These are phyloP conservation scores for Trichosanthes truncata DNA, from an alignment of 306 rosid species.

Conservation along the genomic window DNA sequence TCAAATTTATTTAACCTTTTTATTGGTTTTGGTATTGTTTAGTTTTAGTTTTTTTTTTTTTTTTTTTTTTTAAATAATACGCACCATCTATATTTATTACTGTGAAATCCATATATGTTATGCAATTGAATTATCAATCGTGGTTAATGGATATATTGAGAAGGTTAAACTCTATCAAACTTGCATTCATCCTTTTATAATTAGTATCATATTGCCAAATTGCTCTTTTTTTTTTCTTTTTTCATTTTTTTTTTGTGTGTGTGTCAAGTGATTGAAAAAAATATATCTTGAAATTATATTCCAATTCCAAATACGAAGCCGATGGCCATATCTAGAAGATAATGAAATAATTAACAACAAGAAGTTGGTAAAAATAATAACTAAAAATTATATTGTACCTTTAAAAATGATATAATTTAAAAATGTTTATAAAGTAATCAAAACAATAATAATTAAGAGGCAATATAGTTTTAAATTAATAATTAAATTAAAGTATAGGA, in stretches of 20 bases:
- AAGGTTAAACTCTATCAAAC: not conserved
- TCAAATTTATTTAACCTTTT: not conserved
- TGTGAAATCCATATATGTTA: not conserved
- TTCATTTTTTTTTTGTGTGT: not conserved
- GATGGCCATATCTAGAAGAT: not conserved
- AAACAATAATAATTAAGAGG: not conserved
- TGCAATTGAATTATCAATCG: not conserved
- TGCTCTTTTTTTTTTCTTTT: no score
- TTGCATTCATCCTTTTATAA: not conserved
- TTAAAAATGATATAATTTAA: not conserved
- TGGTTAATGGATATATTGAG: no score
- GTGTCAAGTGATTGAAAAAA: not conserved
- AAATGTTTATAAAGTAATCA: not conserved
- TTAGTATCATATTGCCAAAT: not conserved
- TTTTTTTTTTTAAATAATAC: not conserved
- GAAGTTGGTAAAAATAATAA: not conserved
- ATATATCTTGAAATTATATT: not conserved
- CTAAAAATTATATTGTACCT: not conserved
- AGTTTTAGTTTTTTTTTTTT: not conserved
- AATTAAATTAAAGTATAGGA: no score
- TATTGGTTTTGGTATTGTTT: not conserved
- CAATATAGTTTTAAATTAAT: not conserved
- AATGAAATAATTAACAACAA: not conserved
- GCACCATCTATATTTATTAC: not conserved
- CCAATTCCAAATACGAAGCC: not conserved